Evolutionary conservation across 768 basidiomycete genomes (phyloP).

Genomic region (Nevesoporus exiguus): DNA sequence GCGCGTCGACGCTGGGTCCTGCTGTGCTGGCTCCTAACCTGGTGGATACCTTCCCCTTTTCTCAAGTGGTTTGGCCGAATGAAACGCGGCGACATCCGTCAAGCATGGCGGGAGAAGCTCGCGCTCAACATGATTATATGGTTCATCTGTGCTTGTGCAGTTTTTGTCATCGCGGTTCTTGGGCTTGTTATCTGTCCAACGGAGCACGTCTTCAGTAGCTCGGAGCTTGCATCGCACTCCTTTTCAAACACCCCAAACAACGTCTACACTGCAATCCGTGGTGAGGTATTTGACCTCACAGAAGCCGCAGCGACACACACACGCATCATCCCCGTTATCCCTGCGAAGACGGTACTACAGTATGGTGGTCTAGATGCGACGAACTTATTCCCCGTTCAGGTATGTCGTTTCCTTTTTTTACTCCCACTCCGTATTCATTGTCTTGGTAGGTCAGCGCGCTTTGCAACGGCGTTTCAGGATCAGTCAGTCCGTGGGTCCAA

Average conservation of each 20-base stretch:
- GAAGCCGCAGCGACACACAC: constrained; percentile 61
- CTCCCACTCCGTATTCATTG: not conserved
- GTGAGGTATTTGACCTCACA: constrained; percentile 91
- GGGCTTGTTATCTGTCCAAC: constrained; percentile 91
- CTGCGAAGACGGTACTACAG: constrained; percentile 67
- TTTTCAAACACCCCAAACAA: constrained; percentile 60
- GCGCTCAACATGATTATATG: constrained; percentile 95
- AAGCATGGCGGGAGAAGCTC: constrained; percentile 97
- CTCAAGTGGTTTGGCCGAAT: constrained; percentile 78
- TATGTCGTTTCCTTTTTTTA: constrained; percentile 28
- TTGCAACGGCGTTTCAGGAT: constrained; percentile 81
- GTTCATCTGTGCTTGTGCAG: constrained; percentile 83
- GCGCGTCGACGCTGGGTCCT: constrained; percentile 85
- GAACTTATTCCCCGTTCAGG: constrained; percentile 91
- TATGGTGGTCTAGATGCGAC: constrained; percentile 80
- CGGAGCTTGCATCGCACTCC: constrained; percentile 76
- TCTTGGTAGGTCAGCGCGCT: constrained; percentile 74
- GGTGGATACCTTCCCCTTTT: constrained; percentile 77
- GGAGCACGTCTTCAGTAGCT: constrained; percentile 81
- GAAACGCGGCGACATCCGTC: constrained; percentile 90
- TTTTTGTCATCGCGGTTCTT: constrained; percentile 90
- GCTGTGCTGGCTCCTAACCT: constrained; percentile 87
- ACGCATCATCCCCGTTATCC: constrained; percentile 68
- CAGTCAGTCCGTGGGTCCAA: constrained; percentile 79
- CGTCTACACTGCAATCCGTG: constrained; percentile 79